Base-by-base conservation (phyloP, 2,329 filamentous ascomycete species). In the Colletotrichum caudatum region DNA sequence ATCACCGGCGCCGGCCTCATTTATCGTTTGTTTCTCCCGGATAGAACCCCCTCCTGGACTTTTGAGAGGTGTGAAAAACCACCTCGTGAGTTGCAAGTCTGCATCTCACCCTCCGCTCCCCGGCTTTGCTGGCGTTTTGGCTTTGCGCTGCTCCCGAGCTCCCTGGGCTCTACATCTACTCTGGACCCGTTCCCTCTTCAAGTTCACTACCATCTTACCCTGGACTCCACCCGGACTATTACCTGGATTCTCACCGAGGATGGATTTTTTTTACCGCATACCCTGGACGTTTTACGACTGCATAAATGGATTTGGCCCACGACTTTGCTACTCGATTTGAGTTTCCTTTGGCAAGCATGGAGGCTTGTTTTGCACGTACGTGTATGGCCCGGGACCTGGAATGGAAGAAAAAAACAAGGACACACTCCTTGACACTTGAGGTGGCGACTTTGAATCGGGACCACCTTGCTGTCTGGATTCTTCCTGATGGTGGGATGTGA, bases 261-360 rank as follows among this genome's bases (percentile, higher is more conserved):
- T 59, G 60, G 64, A 71, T 66, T 54, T 68, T 54, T 68, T 61
- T 68, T 65, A 26, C 44, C 70, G 66, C 67, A 66, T 71, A 44
- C 53, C 66, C 66, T 66, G 67, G 71, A 74, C 67, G 48, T 64
- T 72, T 74, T 37, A 74, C 71, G 68, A 72, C 71, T 72, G 73
- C 73, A 74, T 74, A 74, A 35, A 74, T 74, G 73, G 71, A 72
- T 72, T 71, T 65, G 71, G 39, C 51, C 58, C 20, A 74, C 73
- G 71, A 74, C 66, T 71, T 60, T 72, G 59, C 65, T 72, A 41
- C 46, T 72, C 69, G 65, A 64, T 68, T 68, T 65, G 50, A 65
- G 51, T 62, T 60, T 56, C 46, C 54, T 23, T 64, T 60, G 37
- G 57, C 71, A 66, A 68, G 67, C 71, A 68, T n/a, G 64, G 23